phyloP scores from a whole-genome alignment of 1,284 basidiomycete genomes.

The Caloboletus inedulis region DNA sequence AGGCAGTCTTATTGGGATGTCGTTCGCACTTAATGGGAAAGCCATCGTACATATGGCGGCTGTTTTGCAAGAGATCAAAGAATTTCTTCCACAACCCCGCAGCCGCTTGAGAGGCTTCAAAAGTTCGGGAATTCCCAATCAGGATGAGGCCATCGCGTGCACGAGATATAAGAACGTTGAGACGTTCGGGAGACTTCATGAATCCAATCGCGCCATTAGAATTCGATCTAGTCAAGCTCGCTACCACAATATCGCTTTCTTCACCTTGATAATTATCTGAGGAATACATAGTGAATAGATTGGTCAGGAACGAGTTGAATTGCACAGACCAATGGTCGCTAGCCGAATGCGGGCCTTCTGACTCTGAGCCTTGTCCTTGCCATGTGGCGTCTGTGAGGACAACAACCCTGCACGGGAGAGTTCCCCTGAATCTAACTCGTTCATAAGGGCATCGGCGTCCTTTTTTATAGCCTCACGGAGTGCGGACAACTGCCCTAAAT shows the following conservation, averaged over 20 bases:
- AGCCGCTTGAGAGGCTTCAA: conserved; percentile 49
- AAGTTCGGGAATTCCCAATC: conserved; percentile 61
- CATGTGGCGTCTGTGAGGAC: conserved; percentile 35
- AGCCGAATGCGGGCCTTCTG: conserved; percentile 40
- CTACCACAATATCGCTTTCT: conserved; percentile 62
- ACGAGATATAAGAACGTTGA: conserved; percentile 65
- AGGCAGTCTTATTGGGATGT: conserved; percentile 42
- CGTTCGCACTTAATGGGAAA: conserved; percentile 55
- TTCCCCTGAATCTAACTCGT: conserved; percentile 51
- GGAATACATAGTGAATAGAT: neutral
- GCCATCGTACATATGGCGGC: conserved; percentile 51
- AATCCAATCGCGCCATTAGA: conserved; percentile 55
- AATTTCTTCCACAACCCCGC: conserved; percentile 49
- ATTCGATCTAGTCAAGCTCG: conserved; percentile 60
- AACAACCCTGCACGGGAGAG: conserved; percentile 18
- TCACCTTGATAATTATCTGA: conserved; percentile 67
- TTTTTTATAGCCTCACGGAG: conserved; percentile 44
- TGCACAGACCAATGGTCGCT: conserved; percentile 53
- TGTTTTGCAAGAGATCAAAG: conserved; percentile 40
- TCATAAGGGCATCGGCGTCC: conserved; percentile 56
- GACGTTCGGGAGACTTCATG: conserved; percentile 60
- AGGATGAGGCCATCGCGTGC: conserved; percentile 61
- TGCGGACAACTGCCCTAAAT: conserved; percentile 57
- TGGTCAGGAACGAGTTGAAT: neutral
- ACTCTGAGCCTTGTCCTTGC: too few species aligned